Evolutionary conservation across 2,329 filamentous ascomycete species (phyloP), one percentile per base, ranked within the genome.

Genomic region (Aschersonia sp.): DNA sequence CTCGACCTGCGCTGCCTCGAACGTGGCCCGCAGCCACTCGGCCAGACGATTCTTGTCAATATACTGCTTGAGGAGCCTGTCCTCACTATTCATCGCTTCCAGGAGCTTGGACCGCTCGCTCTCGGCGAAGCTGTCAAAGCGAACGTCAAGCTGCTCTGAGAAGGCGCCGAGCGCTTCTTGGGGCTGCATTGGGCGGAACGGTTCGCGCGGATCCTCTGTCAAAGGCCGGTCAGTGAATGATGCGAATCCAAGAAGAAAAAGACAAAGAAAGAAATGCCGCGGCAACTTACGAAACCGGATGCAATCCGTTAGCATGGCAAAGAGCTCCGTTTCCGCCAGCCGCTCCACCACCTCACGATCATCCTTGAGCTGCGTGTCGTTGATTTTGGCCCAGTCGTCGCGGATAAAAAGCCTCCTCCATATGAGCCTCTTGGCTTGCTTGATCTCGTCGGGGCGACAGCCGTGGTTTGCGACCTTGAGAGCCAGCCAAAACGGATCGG

Each of bases 361-460:
- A 49, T 79, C 78, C 59, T 85, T 83, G 50, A 83, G 72, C 44
- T 82, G 78, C 1, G 85, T 90, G 54, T 86, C 79, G 58, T 92
- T 90, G 59, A 94, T 76, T 50, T 69, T 71, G 30, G 75, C 69
- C 92, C 92, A 98, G 59, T 96, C 79, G 61, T 96, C 89, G 45
- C 81, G 79, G 54, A 90, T 75, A 57, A 85, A 85, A 51, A 87
- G 83, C 47, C 92, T 79, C 59, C 92, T 83, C 92, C 92, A 98
- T 52, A 97, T 85, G 40, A 79, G 67, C 12, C 69, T 66, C 60
- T 72, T 71, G 5, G 74, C 74, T 53, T 81, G 73, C 52, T 74
- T 72, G 43, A 76, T 71, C n/a, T 76, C 73, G 14, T 69, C 79
- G 53, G 68, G 69, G 56, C 63, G 71, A 56, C 71, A 73, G 54